Base-by-base conservation (phyloP, 768 basidiomycete species). In the Boletus sp. region DNA sequence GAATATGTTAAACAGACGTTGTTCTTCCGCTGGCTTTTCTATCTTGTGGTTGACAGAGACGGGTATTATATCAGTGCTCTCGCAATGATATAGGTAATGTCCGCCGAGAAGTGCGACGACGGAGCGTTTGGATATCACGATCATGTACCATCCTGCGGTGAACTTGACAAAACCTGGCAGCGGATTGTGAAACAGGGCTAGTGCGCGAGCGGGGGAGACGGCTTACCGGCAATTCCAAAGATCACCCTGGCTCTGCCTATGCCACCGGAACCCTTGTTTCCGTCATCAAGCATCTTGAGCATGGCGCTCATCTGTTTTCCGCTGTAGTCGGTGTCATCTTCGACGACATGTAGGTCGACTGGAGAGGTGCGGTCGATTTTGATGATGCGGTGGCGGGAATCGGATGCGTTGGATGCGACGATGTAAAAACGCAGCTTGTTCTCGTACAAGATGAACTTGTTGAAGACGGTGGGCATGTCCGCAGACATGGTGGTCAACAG, bases 61-160 rank as follows among this genome's bases (percentile, higher is more conserved):
- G 3, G 90, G 84, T 14, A 93, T 73, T 33, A 95, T 85, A 33
- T 93, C 89, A 2, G 93, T 90, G 61, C 81, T 87, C 66, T 98
- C 97, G 73, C 92, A 95, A 64, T 98, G 97, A 64, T 95, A 98
- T 38, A 98, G 77, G 64, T 97, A 97, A 67, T 98, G 94, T 0
- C 96, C 96, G 7, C 95, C 97, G 9, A 99, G 76, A 5, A 99
- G 79, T 0, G 94, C 93, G 38, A 98, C 95, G 7, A 93, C 88
- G 8, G 91, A 89, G 39, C 94, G 84, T 68, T 95, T 92, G 44
- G 90, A 83, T 58, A 98, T 85, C 21, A 93, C 72, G 47, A 99
- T 83, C 82, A 98, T 86, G 70, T 98, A 98, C 90, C 92, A 98
- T 9, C 94, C 93, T 1, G 93, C 88, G 2, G 94, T 97, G 69